phyloP scores from a whole-genome alignment of 805 yeast genomes.

The Wickerhamomyces canadensis region DNA sequence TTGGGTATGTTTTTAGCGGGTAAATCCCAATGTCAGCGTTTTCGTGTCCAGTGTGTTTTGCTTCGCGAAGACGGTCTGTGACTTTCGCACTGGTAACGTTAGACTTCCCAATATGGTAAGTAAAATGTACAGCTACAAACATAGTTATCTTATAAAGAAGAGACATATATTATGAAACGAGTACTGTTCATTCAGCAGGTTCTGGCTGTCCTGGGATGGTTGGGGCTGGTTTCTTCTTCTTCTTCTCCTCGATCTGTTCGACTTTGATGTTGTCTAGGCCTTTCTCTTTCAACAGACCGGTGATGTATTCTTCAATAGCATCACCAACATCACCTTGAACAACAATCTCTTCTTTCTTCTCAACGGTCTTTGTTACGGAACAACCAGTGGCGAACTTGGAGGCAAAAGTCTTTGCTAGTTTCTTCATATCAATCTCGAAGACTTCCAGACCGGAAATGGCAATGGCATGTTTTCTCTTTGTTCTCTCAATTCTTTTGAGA shows the following conservation, averaged over 20 bases:
- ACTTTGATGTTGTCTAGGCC: slow-evolving; percentile 82
- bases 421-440: slow-evolving; percentile 83
- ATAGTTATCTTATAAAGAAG: too few species aligned
- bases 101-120: too few species aligned
- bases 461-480: slow-evolving; percentile 81
- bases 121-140: too few species aligned
- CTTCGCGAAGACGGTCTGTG: too few species aligned
- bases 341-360: slow-evolving; percentile 85
- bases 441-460: slow-evolving; percentile 86
- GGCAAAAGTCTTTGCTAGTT: slow-evolving; percentile 86
- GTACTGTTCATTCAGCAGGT: background rate
- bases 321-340: slow-evolving; percentile 96
- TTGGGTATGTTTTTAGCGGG: too few species aligned
- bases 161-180: background rate
- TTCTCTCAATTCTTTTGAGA: slow-evolving; percentile 84
- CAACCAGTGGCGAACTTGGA: slow-evolving; percentile 96
- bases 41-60: too few species aligned
- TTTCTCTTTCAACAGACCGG: slow-evolving; percentile 66
- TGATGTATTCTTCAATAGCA: slow-evolving; percentile 76
- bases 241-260: slow-evolving; percentile 81
- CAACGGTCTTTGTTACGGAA: slow-evolving; percentile 82
- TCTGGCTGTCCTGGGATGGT: background rate
- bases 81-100: too few species aligned
- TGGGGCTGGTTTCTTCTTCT: slow-evolving; percentile 50
- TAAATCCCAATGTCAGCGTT: too few species aligned